Evolutionary conservation across 176 grass and related monocot species (phyloP), one percentile per base, ranked within the genome.

Genomic region (Ampelocalamus luodianensis): DNA sequence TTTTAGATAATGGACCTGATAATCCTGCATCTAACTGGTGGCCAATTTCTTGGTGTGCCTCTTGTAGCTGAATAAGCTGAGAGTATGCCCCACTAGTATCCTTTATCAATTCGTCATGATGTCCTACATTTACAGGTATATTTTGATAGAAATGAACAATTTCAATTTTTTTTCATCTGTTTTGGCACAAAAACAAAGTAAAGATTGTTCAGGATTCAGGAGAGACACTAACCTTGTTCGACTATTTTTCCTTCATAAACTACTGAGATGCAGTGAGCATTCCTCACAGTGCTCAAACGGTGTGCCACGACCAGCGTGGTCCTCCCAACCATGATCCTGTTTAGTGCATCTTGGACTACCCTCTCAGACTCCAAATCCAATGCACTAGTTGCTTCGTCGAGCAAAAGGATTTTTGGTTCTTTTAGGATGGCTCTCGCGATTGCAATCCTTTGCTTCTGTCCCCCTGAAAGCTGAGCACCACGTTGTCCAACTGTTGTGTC

Each of bases 371-470:
- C 81, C 36, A 86, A 66, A 22, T 91, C 89, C 48, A 91, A 76
- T 11, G 89, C 81, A 43, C 89, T 91, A 48, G 89, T 91, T 26
- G 89, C 89, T 68, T 91, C 89, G 18, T 91, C 89, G 37, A 91
- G 78, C 45, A 91, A 78, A 68, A 91, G 85, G 56, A 91, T 85
- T 74, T 80, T 91, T 34, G 81, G 89, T 8, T 78, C 60, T 83
- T 91, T 91, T 10, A 91, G 76, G 66, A 91, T 83, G 48, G 89
- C 81, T 45, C 89, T 78, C 4, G 81, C 81, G 39, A 91, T 91
- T 3, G 89, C 89, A 74, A 91, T 91, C 37, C 85, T 83, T 73
- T 91, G 89, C 68, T 91, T 91, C 59, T 91, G 89, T n/a, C 89
- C 89, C 46, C 89, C 85, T 8, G 89, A 91, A 71, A 91, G 72